Percentiles rank a stretch among this genome's conserved stretches.
Evolutionary conservation across 768 basidiomycete genomes (phyloP).

Genomic region (Boletus huronensis): DNA sequence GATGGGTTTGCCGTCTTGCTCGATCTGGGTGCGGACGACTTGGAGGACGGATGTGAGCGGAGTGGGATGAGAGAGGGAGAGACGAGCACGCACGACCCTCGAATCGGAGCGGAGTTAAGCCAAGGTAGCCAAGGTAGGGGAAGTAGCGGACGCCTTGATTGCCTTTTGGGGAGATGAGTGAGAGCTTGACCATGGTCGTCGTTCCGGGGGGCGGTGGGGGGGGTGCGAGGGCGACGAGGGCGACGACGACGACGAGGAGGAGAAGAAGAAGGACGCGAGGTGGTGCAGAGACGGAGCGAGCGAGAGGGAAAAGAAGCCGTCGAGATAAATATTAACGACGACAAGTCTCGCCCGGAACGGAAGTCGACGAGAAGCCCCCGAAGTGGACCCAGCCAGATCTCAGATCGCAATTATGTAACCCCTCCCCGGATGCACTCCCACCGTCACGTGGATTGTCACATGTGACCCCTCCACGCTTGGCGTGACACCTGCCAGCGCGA

Average conservation of each 20-base stretch:
- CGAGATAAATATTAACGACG: slow-evolving; percentile 34
- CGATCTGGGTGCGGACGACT: slow-evolving; percentile 71
- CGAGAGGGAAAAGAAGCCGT: slow-evolving; percentile 30
- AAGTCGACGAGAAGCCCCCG: slow-evolving; percentile 32
- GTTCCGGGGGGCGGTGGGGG: slow-evolving; percentile 13
- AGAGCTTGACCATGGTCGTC: slow-evolving; percentile 61
- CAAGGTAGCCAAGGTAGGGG: slow-evolving; percentile 74
- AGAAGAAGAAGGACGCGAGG: slow-evolving; percentile 13
- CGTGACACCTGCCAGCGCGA: too few species aligned
- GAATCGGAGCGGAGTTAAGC: slow-evolving; percentile 73
- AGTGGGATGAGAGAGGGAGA: background rate
- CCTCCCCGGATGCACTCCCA: background rate
- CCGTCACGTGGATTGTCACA: slow-evolving; percentile 22
- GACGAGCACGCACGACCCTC: slow-evolving; percentile 58
- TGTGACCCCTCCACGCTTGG: slow-evolving; percentile 7
- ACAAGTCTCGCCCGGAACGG: slow-evolving; percentile 22
- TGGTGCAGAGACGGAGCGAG: slow-evolving; percentile 12
- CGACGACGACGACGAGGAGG: slow-evolving; percentile 18
- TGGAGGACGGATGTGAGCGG: slow-evolving; percentile 8
- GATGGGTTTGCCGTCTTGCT: slow-evolving; percentile 66
- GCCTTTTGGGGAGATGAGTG: slow-evolving; percentile 65
- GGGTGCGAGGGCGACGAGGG: slow-evolving; percentile 12
- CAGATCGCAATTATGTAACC: slow-evolving; percentile 15
- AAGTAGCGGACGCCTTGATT: slow-evolving; percentile 70
- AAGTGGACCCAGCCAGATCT: slow-evolving; percentile 23